Evolutionary conservation across 1,284 basidiomycete species (phyloP).

Genomic region (Ganoderma sp.): DNA sequence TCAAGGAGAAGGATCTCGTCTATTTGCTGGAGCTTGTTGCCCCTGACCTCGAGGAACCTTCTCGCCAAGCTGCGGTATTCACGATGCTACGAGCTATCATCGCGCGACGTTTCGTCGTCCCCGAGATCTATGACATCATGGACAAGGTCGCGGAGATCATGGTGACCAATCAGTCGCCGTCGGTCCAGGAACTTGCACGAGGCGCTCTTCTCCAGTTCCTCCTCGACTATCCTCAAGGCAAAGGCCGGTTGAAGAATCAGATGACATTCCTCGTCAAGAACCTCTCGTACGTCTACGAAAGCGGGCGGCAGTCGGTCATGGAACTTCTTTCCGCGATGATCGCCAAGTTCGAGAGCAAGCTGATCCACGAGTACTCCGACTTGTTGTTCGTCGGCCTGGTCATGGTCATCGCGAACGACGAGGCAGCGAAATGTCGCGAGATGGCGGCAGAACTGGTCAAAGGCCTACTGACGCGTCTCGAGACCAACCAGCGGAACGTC

Average conservation of each 20-base stretch:
- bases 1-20: constrained; percentile 90
- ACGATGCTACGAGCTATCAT: constrained; percentile 93
- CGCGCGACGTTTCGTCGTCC: constrained; percentile 88
- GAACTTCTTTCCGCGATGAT: constrained; percentile 88
- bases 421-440: constrained; percentile 86
- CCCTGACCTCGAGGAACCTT: constrained; percentile 94
- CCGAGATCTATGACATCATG: constrained; percentile 98
- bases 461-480: constrained; percentile 72
- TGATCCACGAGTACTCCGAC: constrained; percentile 86
- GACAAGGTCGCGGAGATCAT: constrained; percentile 93
- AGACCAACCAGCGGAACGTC: constrained; percentile 61
- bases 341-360: constrained; percentile 80
- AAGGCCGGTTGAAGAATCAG: constrained; percentile 85
- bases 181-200: constrained; percentile 92
- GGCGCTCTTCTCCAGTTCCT: constrained; percentile 93
- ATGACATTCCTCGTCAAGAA: constrained; percentile 96
- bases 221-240: constrained; percentile 97
- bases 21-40: constrained; percentile 86
- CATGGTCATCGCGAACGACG: constrained; percentile 94
- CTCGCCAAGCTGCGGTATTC: constrained; percentile 89
- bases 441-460: constrained; percentile 88
- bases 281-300: constrained; percentile 89
- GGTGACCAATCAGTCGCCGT: constrained; percentile 91
- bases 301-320: constrained; percentile 90
- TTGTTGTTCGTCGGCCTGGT: constrained; percentile 92